Evolutionary conservation across 495 filamentous ascomycete genomes (phyloP), one percentile per base, ranked within the genome.

Genomic region (Cudoniella acicularis): DNA sequence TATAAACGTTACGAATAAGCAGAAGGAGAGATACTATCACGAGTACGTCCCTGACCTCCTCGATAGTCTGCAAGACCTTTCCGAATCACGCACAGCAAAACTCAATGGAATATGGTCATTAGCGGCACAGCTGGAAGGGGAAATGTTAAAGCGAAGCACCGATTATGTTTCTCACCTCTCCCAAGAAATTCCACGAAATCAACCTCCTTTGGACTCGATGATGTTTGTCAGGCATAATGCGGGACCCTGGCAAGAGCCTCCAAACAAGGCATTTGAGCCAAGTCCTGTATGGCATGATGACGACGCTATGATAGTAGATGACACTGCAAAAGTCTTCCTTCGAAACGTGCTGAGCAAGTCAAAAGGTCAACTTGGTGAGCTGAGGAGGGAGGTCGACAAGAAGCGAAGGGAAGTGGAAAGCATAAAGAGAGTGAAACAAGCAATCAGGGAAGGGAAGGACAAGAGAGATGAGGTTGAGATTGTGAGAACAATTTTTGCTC

Each of bases 241-340:
- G 60, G 83, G 80, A 41, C 74, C 80, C 57, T 91, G 87, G 73
- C 84, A 89, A 61, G 95, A 98, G 67, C 95, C 95, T 1, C 59
- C 77, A 6, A 85, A 95, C 73, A 83, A 96, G 67, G 76, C 72
- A 13, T 99, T 99, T 64, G 95, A 99, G 72, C 90, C 94, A 0
- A 96, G 92, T 70, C 92, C 92, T 4, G 86, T 99, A 50, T 99
- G 95, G 95, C 90, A 96, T 67, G 94, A 99, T 64, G 93, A 96
- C 64, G 88, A 85, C 51, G 70, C 79, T 16, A 92, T 99, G 77
- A 77, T 89, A 3, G 82, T 83, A 0, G 90, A 98, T 70, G 92
- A 96, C 26, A 67, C 80, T 1, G 90, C 94, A 30, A 96, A 92
- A 70, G 81, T 94, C 0, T 98, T 91, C 73, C 75, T 99, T 42